Evolutionary conservation across 306 rosid genomes (phyloP).

Genomic region (Dalbergia cultrata): DNA sequence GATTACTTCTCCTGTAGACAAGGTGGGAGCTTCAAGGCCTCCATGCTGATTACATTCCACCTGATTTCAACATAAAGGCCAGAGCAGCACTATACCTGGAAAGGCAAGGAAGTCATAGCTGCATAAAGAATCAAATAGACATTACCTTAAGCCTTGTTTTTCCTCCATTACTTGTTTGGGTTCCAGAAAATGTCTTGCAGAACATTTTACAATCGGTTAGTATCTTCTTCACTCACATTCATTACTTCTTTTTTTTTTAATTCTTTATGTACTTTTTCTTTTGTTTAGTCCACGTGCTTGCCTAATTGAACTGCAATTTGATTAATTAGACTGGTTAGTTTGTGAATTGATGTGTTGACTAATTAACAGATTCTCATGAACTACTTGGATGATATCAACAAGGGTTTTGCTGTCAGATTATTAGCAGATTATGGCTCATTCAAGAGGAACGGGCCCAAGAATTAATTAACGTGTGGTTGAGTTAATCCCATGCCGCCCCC

Average conservation of each 20-base stretch:
- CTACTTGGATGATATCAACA: slow-evolving; percentile 38
- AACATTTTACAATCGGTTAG: slow-evolving; percentile 41
- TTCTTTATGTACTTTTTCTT: not conserved
- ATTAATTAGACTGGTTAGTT: slow-evolving; percentile 8
- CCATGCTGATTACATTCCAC: slow-evolving; percentile 33
- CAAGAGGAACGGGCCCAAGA: slow-evolving; percentile 22
- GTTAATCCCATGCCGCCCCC: not conserved
- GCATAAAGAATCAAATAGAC: slow-evolving; percentile 42
- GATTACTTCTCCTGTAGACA: not conserved
- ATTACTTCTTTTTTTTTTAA: not conserved
- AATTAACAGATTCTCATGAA: slow-evolving; percentile 33
- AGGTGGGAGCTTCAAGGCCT: slow-evolving; percentile 42
- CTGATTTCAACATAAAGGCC: slow-evolving; percentile 31
- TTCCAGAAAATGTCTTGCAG: slow-evolving; percentile 43
- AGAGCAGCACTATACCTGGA: slow-evolving; percentile 45
- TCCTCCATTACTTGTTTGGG: slow-evolving; percentile 46
- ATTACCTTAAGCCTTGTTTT: slow-evolving; percentile 31
- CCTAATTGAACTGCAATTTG: not conserved
- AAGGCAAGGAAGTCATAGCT: slow-evolving; percentile 21
- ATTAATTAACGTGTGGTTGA: not conserved
- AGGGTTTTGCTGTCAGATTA: slow-evolving; percentile 44
- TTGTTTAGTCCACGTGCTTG: not conserved
- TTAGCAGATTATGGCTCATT: slow-evolving; percentile 44
- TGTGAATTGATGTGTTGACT: not conserved
- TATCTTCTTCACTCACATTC: not conserved